Evolutionary conservation across 2,329 filamentous ascomycete genomes (phyloP).

Genomic region (Stagonosporopsis tanaceti): DNA sequence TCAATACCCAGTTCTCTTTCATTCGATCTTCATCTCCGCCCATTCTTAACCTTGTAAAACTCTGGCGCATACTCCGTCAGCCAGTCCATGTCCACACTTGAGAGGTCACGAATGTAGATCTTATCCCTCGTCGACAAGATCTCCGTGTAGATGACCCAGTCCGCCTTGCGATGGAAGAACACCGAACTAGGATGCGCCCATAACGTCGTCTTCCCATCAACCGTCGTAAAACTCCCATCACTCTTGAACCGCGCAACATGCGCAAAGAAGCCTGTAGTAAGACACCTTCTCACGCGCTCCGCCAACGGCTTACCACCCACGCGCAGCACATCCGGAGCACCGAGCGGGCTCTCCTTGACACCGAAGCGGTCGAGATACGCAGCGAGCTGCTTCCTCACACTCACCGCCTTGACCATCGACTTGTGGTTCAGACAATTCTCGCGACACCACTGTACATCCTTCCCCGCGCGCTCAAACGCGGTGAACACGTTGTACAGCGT

Average conservation of each 20-base stretch:
- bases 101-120: conserved; percentile 88
- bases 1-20: conserved; percentile 18
- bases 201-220: conserved; percentile 79
- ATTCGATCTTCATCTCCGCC: conserved; percentile 13
- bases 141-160: conserved; percentile 96
- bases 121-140: conserved; percentile 89
- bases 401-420: conserved; percentile 80
- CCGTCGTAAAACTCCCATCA: conserved; percentile 87
- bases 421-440: conserved; percentile 90
- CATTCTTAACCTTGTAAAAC: conserved; percentile 55
- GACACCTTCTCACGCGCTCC: conserved; percentile 81
- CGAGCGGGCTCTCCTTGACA: conserved; percentile 63
- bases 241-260: conserved; percentile 93
- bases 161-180: conserved; percentile 95
- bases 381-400: conserved; percentile 84
- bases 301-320: conserved; percentile 61
- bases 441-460: conserved; percentile 84
- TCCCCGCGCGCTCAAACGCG: conserved; percentile 82
- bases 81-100: conserved; percentile 94
- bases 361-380: conserved; percentile 88
- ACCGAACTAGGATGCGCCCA: conserved; percentile 91
- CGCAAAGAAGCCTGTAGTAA: conserved; percentile 90
- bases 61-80: conserved; percentile 85
- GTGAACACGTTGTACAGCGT: conserved; percentile 94
- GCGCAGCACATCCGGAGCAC: conserved; percentile 46